Evolutionary conservation across 31 red algal species (phyloP), one percentile per base, ranked within the genome.

Genomic region (Bonnemaisonia californica): DNA sequence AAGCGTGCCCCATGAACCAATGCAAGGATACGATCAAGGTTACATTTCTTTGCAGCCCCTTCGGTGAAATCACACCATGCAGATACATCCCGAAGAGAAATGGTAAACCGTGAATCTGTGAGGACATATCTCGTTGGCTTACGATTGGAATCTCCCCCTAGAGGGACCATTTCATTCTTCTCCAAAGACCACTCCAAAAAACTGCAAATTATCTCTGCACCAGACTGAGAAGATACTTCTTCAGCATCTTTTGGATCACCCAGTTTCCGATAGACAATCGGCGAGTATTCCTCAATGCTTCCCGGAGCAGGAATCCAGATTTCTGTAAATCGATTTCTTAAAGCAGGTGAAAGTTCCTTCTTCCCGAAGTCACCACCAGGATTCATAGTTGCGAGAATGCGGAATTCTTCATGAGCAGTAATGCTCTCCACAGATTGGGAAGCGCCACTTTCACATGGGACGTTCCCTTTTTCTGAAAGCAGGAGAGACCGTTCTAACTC

Each of bases 311-410:
- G 92, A 37, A 95, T 85, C 97, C 97, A 99, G 34, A 95, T 64
- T 69, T 99, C 97, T 23, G 97, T 99, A 30, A 95, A 93, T 26
- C 97, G 87, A 86, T 95, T 99, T 78, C 93, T 79, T 24, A 99
- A 69, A 16, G 97, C 97, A 0, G 91, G 81, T 22, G 97, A 99
- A 28, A 95, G 88, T 62, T 99, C 97, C 58, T 90, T 89, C 77
- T 99, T 99, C 32, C 97, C 97, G 58, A 85, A 99, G 47, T 99
- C 97, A 37, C 97, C 92, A 28, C 93, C 93, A 5, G 97, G 97
- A 76, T 99, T 99, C 97, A 99, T 99, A 8, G 92, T 93, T 9
- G 93, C 97, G 22, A 95, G 66, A 45, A 93, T 77, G 36, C 82
- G 81, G 55, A 99, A 99, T 13, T 29, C 64, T 7, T 59, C 2